Base-by-base conservation (phyloP, 1,284 basidiomycete genomes). In the Ustilago hordei region DNA sequence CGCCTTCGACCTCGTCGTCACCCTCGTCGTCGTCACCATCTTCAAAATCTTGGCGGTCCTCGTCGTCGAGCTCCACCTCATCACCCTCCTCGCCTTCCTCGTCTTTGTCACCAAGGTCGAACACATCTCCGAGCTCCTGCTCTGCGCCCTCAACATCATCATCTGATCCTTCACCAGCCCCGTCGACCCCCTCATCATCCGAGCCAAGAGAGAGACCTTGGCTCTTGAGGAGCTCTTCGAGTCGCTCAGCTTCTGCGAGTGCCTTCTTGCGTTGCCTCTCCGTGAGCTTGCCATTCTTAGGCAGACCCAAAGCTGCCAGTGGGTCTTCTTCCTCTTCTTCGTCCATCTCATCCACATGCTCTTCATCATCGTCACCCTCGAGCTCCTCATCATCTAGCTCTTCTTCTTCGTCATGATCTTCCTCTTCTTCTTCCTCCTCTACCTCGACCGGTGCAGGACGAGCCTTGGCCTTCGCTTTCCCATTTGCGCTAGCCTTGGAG, bases 321-420 rank as follows among this genome's bases (percentile, higher is more conserved):
- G 75, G 75, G 35, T 80, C 76, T 38, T 75, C 69, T 34, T 78
- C 75, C 12, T 67, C 72, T 8, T 70, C 67, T 7, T 68, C 75
- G 3, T 67, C 60, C 15, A 71, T 73, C 11, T 78, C 73, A 0
- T 78, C 60, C 8, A 50, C 70, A 4, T 79, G 58, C 36, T 74
- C 78, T 7, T 79, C 70, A 55, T 89, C 90, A 58, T 88, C 58
- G 15, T 75, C 73, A 3, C 75, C 71, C 0, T 78, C 57, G 12
- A 52, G 66, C 4, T 78, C 57, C 35, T 72, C 78, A 5, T 75
- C 69, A 55, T 89, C 90, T 58, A 88, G 88, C 17, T 90, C 91
- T 32, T 73, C 67, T 4, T 77, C 67, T 6, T 75, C 72, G 13
- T 67, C 69, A 15, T 63, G 68, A 1, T 80, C 83, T 15, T 87